Evolutionary conservation across 768 basidiomycete genomes (phyloP).

Genomic region (Gymnopilus junonius): DNA sequence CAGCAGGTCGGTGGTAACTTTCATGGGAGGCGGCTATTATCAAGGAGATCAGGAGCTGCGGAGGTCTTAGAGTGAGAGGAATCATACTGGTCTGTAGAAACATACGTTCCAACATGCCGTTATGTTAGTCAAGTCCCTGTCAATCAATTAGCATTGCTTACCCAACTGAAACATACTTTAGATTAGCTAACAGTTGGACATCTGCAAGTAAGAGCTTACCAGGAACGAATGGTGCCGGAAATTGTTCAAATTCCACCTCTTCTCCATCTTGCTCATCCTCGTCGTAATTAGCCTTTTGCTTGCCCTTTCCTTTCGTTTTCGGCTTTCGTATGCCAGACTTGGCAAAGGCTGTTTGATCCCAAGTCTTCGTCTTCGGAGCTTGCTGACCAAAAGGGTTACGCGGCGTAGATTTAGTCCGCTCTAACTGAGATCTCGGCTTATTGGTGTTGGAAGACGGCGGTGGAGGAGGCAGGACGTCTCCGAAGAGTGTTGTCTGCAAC

Average conservation of each 20-base stretch:
- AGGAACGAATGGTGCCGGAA: slow-evolving; percentile 77
- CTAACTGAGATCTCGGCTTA: slow-evolving; percentile 39
- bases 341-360: slow-evolving; percentile 91
- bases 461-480: slow-evolving; percentile 52
- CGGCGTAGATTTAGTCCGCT: slow-evolving; percentile 46
- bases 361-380: slow-evolving; percentile 74
- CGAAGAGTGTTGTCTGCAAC: slow-evolving; percentile 69
- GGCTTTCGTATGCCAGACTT: slow-evolving; percentile 68
- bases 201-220: slow-evolving; percentile 44
- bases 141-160: slow-evolving; percentile 38
- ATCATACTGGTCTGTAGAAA: slow-evolving; percentile 17
- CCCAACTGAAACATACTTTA: slow-evolving; percentile 45
- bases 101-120: neutral
- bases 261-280: slow-evolving; percentile 62
- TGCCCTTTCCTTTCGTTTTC: slow-evolving; percentile 58
- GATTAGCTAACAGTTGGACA: neutral
- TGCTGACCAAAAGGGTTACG: slow-evolving; percentile 56
- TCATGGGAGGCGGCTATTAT: slow-evolving; percentile 73
- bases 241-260: slow-evolving; percentile 76
- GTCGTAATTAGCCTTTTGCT: slow-evolving; percentile 45
- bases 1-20: slow-evolving; percentile 74
- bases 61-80: neutral
- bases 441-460: slow-evolving; percentile 34
- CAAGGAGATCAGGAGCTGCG: neutral
- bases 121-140: neutral